Percentiles rank a stretch among this genome's conserved stretches.
These are phyloP conservation scores for Eucalyptus pumila DNA, from an alignment of 345 rosid genomes.

Conservation along the genomic window DNA sequence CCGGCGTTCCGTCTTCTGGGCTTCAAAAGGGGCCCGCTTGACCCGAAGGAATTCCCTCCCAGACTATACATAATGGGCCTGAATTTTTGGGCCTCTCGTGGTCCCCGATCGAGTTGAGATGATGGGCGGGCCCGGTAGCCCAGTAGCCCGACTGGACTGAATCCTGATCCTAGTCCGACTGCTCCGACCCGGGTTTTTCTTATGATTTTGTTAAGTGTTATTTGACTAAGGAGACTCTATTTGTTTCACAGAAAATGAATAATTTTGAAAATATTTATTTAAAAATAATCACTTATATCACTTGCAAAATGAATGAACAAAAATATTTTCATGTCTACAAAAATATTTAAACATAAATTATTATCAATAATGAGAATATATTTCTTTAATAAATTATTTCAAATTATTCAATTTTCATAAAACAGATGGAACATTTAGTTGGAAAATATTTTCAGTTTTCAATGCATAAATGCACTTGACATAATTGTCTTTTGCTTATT, in stretches of 20 bases:
- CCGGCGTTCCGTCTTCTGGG: background rate
- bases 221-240: no score
- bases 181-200: background rate
- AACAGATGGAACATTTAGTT: background rate
- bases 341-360: no score
- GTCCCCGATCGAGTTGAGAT: background rate
- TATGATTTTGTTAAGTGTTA: no score
- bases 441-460: background rate
- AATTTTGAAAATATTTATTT: fast-evolving
- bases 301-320: no score
- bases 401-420: no score
- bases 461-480: background rate
- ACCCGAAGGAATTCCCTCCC: background rate
- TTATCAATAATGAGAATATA: no score
- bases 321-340: no score
- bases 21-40: background rate
- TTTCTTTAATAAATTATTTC: no score
- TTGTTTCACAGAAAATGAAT: fast-evolving
- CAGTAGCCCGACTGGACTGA: background rate
- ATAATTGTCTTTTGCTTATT: background rate
- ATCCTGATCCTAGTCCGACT: background rate
- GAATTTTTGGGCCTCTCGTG: background rate
- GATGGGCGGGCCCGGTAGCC: background rate
- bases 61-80: background rate
- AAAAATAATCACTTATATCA: fast-evolving